Conservation (phyloP, 2,329 filamentous ascomycete species). For the Geosmithia morbida region DNA sequence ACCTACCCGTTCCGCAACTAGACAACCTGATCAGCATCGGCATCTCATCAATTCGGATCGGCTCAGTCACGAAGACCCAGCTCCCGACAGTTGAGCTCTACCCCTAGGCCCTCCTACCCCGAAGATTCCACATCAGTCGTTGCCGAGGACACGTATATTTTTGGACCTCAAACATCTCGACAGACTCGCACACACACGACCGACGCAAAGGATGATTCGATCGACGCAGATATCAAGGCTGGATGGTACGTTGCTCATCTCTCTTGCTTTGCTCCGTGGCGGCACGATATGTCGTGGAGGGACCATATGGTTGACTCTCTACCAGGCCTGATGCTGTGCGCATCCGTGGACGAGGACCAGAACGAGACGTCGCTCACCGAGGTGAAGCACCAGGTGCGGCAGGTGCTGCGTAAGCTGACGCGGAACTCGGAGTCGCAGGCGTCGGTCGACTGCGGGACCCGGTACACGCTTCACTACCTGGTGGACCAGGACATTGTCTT, state of each 20-base stretch:
- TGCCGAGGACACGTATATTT: background rate
- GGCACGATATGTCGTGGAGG: too few species aligned
- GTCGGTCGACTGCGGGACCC: constrained; percentile 66
- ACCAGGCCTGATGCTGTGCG: constrained; percentile 82
- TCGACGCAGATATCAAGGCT: constrained; percentile 91
- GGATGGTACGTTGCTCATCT: too few species aligned
- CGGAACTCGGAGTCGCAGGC: constrained; percentile 84
- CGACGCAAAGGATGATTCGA: constrained; percentile 51
- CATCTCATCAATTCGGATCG: background rate
- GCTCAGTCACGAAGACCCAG: background rate
- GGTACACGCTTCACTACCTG: constrained; percentile 80
- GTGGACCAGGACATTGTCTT: constrained; percentile 77
- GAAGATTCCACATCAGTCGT: background rate
- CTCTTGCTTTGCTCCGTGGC: too few species aligned
- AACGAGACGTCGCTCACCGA: constrained; percentile 66
- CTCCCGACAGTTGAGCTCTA: background rate
- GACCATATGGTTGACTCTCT: constrained; percentile 1
- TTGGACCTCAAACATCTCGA: background rate
- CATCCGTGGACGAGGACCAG: constrained; percentile 83
- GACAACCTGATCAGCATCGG: background rate
- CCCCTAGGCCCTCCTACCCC: background rate
- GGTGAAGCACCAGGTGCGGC: constrained; percentile 80
- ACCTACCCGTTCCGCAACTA: background rate
- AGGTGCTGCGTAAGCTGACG: constrained; percentile 76
- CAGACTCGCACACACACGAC: background rate